Evolutionary conservation across 2,329 filamentous ascomycete genomes (phyloP).

Genomic region (Fusarium mexicanum): DNA sequence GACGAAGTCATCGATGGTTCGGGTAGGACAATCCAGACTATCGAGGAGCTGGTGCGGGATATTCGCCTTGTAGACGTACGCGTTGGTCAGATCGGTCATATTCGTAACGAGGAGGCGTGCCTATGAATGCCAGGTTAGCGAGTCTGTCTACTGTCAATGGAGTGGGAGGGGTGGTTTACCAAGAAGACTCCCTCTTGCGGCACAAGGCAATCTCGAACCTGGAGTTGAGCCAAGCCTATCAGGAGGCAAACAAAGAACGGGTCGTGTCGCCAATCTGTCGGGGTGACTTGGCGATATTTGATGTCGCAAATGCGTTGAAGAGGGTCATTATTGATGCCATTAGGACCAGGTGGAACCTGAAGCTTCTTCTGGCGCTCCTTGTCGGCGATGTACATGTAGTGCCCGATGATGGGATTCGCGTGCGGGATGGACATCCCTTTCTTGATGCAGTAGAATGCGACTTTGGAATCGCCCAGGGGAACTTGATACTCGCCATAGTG

Average conservation of each 20-base stretch:
- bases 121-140: background rate
- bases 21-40: background rate
- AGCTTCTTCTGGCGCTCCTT: background rate
- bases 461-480: background rate
- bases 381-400: background rate
- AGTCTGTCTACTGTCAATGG: background rate
- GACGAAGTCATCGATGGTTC: background rate
- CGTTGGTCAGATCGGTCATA: background rate
- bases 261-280: background rate
- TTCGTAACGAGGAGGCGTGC: background rate
- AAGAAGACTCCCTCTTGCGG: background rate
- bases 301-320: background rate
- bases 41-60: background rate
- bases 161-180: background rate
- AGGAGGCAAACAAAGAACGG: background rate
- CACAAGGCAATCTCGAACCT: background rate
- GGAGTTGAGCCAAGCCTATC: background rate
- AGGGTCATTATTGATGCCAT: accelerated
- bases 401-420: background rate
- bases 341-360: accelerated
- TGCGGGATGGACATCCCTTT: no score
- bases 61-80: background rate
- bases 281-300: background rate
- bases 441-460: accelerated
- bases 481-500: background rate